Evolutionary conservation across 768 basidiomycete genomes (phyloP), one percentile per base, ranked within the genome.

Genomic region (Xerocomus brunneocitrinus): DNA sequence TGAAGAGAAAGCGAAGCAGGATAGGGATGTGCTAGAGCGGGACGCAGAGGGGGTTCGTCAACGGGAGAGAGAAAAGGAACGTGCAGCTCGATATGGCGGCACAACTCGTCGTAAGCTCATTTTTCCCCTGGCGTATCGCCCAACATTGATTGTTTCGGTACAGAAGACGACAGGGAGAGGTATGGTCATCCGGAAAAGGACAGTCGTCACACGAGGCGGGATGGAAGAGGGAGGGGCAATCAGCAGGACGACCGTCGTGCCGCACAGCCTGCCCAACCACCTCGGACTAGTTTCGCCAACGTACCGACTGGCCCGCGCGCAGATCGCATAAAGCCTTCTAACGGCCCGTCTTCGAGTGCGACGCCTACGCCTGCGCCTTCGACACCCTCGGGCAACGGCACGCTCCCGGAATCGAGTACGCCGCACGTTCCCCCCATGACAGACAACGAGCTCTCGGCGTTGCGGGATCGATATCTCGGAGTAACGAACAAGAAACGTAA

Each of bases 401-500:
- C 63, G 24, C 69, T 71, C 19, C 66, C 73, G 9, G 73, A 74
- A 16, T 66, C 74, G 2, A 73, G 74, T 5, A 67, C 73, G 8
- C 57, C 72, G 5, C 79, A 74, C 52, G 73, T 74, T 12, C 78
- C 89, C 1, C 82, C 84, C 4, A 89, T 92, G 84, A 83, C 89
- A 1, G 86, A 88, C 46, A 80, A 76, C 45, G 95, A 95, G 64
- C 77, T 95, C 7, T 76, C 77, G 0, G 89, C 87, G 0, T 87
- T 98, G 60, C 87, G 92, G 8, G 91, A 94, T 24, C 84, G 95
- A 35, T 98, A 99, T 69, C 85, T 99, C 31, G 97, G 97, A 5
- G 89, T 91, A 19, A 88, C 90, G 70, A 91, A 85, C 71, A 94
- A 95, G 79, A 95, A 94, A 74, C 87, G 91, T 38, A 93, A 91